Conservation (phyloP, 768 basidiomycete genomes). For the Mycena floridula region DNA sequence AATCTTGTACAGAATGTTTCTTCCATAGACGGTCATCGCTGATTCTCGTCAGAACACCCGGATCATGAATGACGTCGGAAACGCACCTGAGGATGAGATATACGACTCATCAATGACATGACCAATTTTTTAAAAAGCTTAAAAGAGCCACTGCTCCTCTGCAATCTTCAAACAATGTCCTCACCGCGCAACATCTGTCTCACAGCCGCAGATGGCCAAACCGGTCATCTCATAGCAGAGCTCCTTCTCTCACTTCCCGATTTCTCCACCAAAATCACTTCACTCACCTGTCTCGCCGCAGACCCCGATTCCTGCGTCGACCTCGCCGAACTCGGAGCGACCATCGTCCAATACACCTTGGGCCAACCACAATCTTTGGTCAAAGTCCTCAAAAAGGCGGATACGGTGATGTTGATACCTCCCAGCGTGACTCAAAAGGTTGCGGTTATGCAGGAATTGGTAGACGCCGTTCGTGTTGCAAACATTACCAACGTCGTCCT, state of each 20-base stretch:
- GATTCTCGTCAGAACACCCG: no score
- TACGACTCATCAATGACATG: no score
- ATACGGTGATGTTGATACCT: neutral
- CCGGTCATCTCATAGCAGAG: slow-evolving; percentile 20
- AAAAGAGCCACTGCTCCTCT: no score
- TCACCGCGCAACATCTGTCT: slow-evolving; percentile 21
- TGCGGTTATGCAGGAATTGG: neutral
- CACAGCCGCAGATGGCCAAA: slow-evolving; percentile 25
- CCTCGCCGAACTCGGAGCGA: neutral
- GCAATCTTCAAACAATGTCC: no score
- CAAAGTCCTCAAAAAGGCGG: neutral
- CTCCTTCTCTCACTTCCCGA: slow-evolving; percentile 17
- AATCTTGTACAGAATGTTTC: no score
- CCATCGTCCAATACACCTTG: neutral
- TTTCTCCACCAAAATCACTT: slow-evolving; percentile 15
- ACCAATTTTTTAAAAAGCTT: no score
- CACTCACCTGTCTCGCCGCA: neutral
- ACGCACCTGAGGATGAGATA: no score
- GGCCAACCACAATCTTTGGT: neutral
- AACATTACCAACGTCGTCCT: neutral
- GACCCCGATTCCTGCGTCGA: neutral
- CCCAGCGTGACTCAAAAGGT: neutral
- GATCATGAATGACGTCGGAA: no score
- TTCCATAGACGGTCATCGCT: no score
- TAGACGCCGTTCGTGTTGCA: neutral